Evolutionary conservation across 2,329 filamentous ascomycete genomes (phyloP).

Genomic region (Pyrenophora teres): DNA sequence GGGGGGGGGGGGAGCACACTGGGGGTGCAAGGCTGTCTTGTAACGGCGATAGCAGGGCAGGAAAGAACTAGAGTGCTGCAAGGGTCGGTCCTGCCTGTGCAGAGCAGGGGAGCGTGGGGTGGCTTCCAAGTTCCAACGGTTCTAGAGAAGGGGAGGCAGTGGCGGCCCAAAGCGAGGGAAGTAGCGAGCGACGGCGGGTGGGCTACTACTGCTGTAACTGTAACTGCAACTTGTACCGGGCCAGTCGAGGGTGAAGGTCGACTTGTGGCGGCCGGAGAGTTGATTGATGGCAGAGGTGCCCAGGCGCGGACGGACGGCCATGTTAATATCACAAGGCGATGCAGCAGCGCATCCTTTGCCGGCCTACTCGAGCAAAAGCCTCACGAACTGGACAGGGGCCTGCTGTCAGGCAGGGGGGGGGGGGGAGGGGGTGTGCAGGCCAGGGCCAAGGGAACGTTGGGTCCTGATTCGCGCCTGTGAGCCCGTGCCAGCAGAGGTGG

Average conservation of each 20-base stretch:
- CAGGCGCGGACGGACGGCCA: slow-evolving; percentile 9
- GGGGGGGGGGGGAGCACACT: slow-evolving; percentile 8
- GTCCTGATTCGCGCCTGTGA: too few species aligned
- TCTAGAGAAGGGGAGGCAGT: slow-evolving; percentile 17
- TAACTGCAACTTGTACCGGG: too few species aligned
- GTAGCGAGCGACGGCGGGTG: slow-evolving; percentile 13
- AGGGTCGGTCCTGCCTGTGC: slow-evolving; percentile 36
- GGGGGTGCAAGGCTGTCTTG: slow-evolving; percentile 20
- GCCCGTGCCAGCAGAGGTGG: slow-evolving; percentile 6
- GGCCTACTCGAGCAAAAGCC: slow-evolving; percentile 17
- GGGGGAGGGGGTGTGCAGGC: slow-evolving; percentile 13
- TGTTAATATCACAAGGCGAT: slow-evolving; percentile 21
- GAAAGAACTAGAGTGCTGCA: slow-evolving; percentile 31
- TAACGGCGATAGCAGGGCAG: slow-evolving; percentile 19
- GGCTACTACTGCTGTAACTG: too few species aligned
- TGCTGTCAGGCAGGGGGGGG: slow-evolving; percentile 28
- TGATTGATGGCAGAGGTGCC: too few species aligned
- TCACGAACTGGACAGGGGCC: slow-evolving; percentile 19
- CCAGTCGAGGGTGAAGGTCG: not conserved
- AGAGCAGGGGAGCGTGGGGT: slow-evolving; percentile 28
- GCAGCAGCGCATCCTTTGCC: slow-evolving; percentile 14
- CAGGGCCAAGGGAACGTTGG: slow-evolving; percentile 31
- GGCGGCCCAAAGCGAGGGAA: slow-evolving; percentile 33
- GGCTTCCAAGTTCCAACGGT: slow-evolving; percentile 41
- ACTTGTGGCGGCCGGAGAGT: slow-evolving; percentile 3